Base-by-base conservation (phyloP, 306 rosid species). In the Medicago truncatula region DNA sequence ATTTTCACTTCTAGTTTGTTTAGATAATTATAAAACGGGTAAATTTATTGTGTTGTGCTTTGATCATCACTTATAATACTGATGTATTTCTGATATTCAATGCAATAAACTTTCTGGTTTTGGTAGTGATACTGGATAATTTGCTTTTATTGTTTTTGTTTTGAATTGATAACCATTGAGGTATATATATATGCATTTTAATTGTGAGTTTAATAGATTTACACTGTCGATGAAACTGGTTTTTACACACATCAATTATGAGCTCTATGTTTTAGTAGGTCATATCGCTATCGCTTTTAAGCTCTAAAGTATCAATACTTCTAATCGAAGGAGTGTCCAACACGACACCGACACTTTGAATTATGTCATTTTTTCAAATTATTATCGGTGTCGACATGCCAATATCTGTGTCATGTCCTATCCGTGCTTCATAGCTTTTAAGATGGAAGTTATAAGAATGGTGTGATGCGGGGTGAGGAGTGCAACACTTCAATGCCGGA, bases 31-130 rank as follows among this genome's bases (percentile, higher is more conserved):
- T 23, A 23, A 23, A 23, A 23, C 28, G 15, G 28, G 20, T 38
- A 28, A n/a, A 10, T 59, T 53, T 38, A 25, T 0, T 67, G 11
- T 8, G 34, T 56, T 25, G 13, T 28, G 67, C 44, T 41, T 17
- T 23, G 18, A 15, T 71, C 17, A 14, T 21, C 23, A 21, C 44
- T 9, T 57, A 5, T 40, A 8, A 15, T 4, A 23, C 28, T 23
- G 25, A 47, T 68, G 83, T 74, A 79, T 54, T 62, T 83, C 34
- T 57, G 73, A 25, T 56, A 62, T 47, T 57, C 52, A 10, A 40
- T 79, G 47, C 47, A 79, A 71, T 75, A 41, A 75, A 67, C 25
- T 44, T 75, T 50, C 34, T 10, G 6, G 25, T 18, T 13, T 16
- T 61, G 15, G 44, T 21, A 31, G 50, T 20, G 31, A n/a, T 72